Base-by-base conservation (phyloP, 305 asterid genomes). In the Solanum hybrid region DNA sequence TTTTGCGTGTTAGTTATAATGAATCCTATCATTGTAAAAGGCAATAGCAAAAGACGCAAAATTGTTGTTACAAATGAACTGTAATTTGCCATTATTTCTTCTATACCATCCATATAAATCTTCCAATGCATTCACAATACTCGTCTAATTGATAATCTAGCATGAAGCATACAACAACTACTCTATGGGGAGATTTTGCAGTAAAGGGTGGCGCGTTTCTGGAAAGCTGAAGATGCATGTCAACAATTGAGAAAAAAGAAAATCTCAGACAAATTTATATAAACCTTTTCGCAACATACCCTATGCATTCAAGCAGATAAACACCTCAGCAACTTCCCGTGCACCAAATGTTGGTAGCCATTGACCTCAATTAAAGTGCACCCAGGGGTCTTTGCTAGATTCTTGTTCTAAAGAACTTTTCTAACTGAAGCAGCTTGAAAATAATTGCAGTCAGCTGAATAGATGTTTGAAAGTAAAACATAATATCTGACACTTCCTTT, bases 301-400 rank as follows among this genome's bases (percentile, higher is more conserved):
- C 85, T 37, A 35, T 86, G 71, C 26, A 66, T 64, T 79, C 37
- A 13, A 24, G 87, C 75, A 56, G 29, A 27, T 78, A 79, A 46
- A 31, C 35, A 88, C 26, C 88, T 35, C 69, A 85, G 56, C 79
- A 80, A 60, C 80, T 38, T 72, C 88, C 89, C 14, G 73, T 34
- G 90, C 56, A 86, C 64, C 79, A 73, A 85, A 73, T 84, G 96
- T 20, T 93, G 93, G 34, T 40, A 84, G 51, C 98, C 98, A 91
- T 94, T 92, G 66, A 96, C 95, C 95, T 96, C 98, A 29, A 96
- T 94, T 26, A 94, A 88, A 85, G 96, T 95, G 90, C 97, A 96
- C 16, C 98, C 97, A 16, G 98, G 98, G 40, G 90, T 92, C 92
- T 96, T 96, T 32, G 90, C 82, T 88, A 95, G 91, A 88, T 93